These are phyloP conservation scores for Sisymbrium irio DNA, from an alignment of 345 rosid genomes.

Conservation along the genomic window DNA sequence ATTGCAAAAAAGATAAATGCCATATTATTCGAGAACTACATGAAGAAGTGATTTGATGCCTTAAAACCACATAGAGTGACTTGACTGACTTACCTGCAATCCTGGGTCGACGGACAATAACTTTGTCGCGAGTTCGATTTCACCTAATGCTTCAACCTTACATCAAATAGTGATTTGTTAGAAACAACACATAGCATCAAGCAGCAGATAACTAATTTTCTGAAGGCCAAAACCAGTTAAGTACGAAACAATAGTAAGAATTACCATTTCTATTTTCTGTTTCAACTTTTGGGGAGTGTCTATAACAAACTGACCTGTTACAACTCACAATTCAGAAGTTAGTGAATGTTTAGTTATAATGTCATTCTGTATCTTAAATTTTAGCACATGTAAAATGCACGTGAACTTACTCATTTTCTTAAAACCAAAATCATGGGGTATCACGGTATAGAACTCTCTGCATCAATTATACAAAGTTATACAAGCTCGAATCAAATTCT, in stretches of 20 bases:
- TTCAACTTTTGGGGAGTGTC: slow-evolving; percentile 84
- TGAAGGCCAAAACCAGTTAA: slow-evolving; percentile 14
- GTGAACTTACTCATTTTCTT: slow-evolving; percentile 72
- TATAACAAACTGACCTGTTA: slow-evolving; percentile 83
- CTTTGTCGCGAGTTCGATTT: slow-evolving; percentile 84
- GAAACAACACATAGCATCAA: neutral
- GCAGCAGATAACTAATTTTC: neutral
- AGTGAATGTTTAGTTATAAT: slow-evolving; percentile 2
- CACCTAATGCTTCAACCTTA: slow-evolving; percentile 90
- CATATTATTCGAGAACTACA: neutral
- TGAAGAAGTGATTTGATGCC: neutral
- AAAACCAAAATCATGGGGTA: slow-evolving; percentile 93
- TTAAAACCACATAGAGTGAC: neutral
- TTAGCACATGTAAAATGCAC: neutral
- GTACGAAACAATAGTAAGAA: slow-evolving; percentile 9
- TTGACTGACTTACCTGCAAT: slow-evolving; percentile 46
- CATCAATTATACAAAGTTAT: slow-evolving; percentile 25
- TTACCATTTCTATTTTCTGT: slow-evolving; percentile 84
- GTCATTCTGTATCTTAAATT: neutral
- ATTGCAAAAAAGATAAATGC: neutral
- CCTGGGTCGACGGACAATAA: slow-evolving; percentile 51
- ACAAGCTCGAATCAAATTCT: neutral
- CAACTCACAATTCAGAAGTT: slow-evolving; percentile 21
- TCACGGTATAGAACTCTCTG: slow-evolving; percentile 88
- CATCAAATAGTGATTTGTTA: slow-evolving; percentile 25